These are phyloP conservation scores for Candida takata DNA, from an alignment of 805 yeast species.

Conservation along the genomic window DNA sequence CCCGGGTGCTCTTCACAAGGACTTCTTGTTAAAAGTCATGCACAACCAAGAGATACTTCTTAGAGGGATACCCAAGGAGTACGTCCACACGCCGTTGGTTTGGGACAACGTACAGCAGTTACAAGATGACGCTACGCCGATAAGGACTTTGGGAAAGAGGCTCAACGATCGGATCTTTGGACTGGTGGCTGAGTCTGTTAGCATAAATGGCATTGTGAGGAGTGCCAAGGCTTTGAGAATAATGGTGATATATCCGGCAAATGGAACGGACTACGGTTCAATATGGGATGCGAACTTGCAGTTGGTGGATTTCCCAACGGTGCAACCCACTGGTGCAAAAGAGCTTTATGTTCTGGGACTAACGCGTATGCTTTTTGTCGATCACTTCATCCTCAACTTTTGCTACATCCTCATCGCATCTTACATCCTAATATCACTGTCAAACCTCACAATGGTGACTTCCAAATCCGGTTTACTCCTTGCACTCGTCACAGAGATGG, in stretches of 20 bases:
- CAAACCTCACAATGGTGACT: constrained; percentile 35
- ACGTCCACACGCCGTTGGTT: constrained; percentile 29
- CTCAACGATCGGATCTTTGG: constrained; percentile 2
- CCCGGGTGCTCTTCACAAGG: constrained; percentile 29
- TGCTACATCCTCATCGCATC: constrained; percentile 25
- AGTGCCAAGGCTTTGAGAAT: constrained; percentile 35
- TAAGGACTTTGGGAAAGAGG: no score
- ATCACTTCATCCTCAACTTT: constrained; percentile 19
- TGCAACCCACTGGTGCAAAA: no score
- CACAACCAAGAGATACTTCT: constrained; percentile 28
- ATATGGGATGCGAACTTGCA: constrained; percentile 28
- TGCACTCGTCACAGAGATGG: constrained; percentile 36
- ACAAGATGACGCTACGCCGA: no score
- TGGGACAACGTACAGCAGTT: constrained; percentile 32
- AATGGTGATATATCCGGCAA: constrained; percentile 24
- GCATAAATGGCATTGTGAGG: constrained; percentile 36
- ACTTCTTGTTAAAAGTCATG: constrained; percentile 29
- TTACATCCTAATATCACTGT: constrained; percentile 32
- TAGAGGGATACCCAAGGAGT: constrained; percentile 12
- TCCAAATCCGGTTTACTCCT: constrained; percentile 39
- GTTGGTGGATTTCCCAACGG: no score
- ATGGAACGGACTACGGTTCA: constrained; percentile 12
- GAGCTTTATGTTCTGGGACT: constrained; percentile 8
- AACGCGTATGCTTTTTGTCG: constrained; percentile 16
- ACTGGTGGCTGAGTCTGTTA: constrained; percentile 32